A percentile compares a stretch with the other conserved stretches of the same genome.
Conservation (phyloP, 176 grass and related monocot species). For the Areca catechu region DNA sequence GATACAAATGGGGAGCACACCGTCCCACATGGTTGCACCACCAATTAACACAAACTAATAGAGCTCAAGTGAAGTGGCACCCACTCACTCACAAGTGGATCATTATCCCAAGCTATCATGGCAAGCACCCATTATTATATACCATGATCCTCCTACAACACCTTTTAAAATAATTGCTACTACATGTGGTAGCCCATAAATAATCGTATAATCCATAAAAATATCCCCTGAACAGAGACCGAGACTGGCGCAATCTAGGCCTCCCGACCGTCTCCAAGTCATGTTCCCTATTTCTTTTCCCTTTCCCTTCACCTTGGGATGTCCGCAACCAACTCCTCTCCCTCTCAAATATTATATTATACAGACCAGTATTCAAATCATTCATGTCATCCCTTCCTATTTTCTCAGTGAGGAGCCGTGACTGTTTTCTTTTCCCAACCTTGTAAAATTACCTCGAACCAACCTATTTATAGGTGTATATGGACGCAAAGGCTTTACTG, state of each 20-base stretch:
- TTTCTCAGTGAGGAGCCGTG: neutral
- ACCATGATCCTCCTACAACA: constrained; percentile 18
- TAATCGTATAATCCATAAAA: neutral
- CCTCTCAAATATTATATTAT: neutral
- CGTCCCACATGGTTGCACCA: constrained; percentile 28
- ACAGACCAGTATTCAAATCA: neutral
- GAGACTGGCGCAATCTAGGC: constrained; percentile 75
- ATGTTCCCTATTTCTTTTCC: constrained; percentile 24
- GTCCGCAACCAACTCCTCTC: constrained; percentile 4
- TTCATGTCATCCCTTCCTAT: neutral
- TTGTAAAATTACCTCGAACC: constrained; percentile 2
- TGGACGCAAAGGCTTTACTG: no score
- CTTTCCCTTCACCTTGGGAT: neutral
- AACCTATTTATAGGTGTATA: neutral
- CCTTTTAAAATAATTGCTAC: constrained; percentile 26
- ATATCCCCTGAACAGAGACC: constrained; percentile 26
- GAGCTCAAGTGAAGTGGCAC: constrained; percentile 36
- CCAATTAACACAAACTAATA: constrained; percentile 17
- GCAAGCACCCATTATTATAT: neutral
- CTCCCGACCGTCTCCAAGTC: constrained; percentile 42
- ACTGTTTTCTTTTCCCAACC: neutral
- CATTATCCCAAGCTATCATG: constrained; percentile 9
- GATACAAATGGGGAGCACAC: neutral
- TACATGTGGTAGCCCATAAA: neutral
- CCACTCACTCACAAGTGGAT: constrained; percentile 28